Base-by-base conservation (phyloP, 768 basidiomycete genomes). In the Rhodotorula babjevae region DNA sequence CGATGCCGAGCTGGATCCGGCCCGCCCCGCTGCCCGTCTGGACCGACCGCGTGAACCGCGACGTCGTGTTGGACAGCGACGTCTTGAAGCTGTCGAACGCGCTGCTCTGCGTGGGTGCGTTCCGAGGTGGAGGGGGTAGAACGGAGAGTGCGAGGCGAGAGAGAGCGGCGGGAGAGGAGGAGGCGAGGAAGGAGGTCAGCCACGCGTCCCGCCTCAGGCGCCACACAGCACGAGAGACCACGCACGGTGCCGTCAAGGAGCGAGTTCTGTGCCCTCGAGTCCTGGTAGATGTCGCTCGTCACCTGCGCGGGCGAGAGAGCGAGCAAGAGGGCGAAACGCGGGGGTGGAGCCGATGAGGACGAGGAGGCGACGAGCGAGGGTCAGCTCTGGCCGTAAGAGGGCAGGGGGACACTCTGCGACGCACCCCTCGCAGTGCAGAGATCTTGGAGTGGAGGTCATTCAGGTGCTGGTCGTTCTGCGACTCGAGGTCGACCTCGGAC, bases 381-480 rank as follows among this genome's bases (percentile, higher is more conserved):
- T 16, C 53, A 29, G 53, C n/a, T 15, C 27, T 29, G 15, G 27
- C 29, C 27, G n/a, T 3, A 4, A 29, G 27, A 11, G 50, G 56
- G 11, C n/a, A 27, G 25, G 1, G 19, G 50, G 23, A 27, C 23
- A 25, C 5, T 69, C 4, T 9, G 36, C 5, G 36, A 36, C 79
- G 36, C 40, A 80, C 79, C 12, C 77, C 77, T 23, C 78, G 73
- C 8, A 80, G 62, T 3, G 71, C 49, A n/a, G 73, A 52, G 52
- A 80, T 77, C 73, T 79, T 80, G 62, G 67, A 53, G 44, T 77
- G 77, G 19, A 80, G 69, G 40, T 77, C 74, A 53, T 77, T 64
- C 33, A 80, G 68, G 60, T 77, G 75, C 42, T 77, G 69, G 57
- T 80, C 79, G 70, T 80, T 80, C 65, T 77, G 77, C 56, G 67